phyloP scores from a whole-genome alignment of 345 rosid genomes.

The Hibiscus syriacus region DNA sequence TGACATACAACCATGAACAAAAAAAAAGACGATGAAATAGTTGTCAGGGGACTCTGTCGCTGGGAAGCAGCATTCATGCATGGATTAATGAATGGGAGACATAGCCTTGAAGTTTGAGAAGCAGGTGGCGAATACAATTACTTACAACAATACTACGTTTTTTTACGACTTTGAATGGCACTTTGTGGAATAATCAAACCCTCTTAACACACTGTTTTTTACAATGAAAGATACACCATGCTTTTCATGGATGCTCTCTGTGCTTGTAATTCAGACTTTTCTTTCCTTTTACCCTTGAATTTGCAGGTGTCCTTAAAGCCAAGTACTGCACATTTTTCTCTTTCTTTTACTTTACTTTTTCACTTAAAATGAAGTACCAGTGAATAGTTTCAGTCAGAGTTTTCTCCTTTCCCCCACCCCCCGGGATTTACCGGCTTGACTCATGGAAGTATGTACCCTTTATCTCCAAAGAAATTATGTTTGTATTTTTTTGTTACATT shows the following conservation, averaged over 20 bases:
- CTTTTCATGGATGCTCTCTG: neutral
- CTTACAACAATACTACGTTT: neutral
- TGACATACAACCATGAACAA: neutral
- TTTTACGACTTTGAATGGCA: neutral
- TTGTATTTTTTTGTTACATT: too few relatives aligned
- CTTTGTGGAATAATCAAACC: slow-evolving; percentile 6
- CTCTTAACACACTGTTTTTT: neutral
- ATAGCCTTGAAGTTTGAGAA: neutral
- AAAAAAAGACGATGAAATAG: neutral
- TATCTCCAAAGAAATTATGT: too few relatives aligned
- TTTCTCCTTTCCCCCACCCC: neutral
- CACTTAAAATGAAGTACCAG: neutral
- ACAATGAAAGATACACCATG: slow-evolving; percentile 8
- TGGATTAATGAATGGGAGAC: neutral
- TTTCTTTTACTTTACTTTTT: neutral
- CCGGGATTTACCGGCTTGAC: neutral
- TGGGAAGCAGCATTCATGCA: neutral
- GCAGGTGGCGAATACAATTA: neutral
- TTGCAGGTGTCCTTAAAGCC: slow-evolving; percentile 7
- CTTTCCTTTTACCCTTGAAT: neutral
- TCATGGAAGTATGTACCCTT: neutral
- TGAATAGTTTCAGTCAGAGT: neutral
- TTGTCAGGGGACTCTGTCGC: neutral
- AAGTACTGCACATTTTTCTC: neutral
- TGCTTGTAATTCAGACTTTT: neutral